Evolutionary conservation across 768 basidiomycete genomes (phyloP).

Genomic region (Phaeotremella skinneri): DNA sequence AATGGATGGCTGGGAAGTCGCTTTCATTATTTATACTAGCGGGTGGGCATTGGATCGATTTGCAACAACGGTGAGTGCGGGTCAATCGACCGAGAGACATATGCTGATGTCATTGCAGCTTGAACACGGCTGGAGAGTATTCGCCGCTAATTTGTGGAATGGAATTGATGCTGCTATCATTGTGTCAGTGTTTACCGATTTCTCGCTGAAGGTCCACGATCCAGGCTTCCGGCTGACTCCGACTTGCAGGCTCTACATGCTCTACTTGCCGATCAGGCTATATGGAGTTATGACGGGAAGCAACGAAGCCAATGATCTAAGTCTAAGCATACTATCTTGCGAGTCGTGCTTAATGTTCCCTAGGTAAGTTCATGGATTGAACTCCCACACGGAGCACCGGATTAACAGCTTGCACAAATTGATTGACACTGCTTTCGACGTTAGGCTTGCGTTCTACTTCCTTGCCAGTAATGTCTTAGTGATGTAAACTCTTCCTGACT

Average conservation of each 20-base stretch:
- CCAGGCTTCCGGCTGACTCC: background rate
- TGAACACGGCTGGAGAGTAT: slow-evolving; percentile 31
- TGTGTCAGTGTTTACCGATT: slow-evolving; percentile 3
- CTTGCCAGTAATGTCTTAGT: slow-evolving; percentile 19
- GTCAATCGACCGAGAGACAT: slow-evolving; percentile 8
- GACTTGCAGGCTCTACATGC: slow-evolving; percentile 6
- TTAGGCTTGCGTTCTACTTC: slow-evolving; percentile 20
- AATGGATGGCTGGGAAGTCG: slow-evolving; percentile 28
- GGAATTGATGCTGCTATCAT: slow-evolving; percentile 26
- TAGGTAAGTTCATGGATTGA: background rate
- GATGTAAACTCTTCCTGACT: slow-evolving; percentile 11
- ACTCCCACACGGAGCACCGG: background rate
- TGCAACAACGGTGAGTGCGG: slow-evolving; percentile 14
- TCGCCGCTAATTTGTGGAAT: slow-evolving; percentile 38
- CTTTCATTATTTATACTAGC: slow-evolving; percentile 31
- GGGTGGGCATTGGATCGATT: slow-evolving; percentile 23
- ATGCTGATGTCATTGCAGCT: slow-evolving; percentile 21
- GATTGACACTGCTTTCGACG: too few relatives aligned
- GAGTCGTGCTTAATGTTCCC: slow-evolving; percentile 21
- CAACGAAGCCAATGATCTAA: slow-evolving; percentile 12
- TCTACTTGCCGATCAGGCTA: slow-evolving; percentile 13
- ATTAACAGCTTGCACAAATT: background rate
- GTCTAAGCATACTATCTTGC: slow-evolving; percentile 17
- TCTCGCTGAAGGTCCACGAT: background rate
- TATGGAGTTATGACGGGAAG: slow-evolving; percentile 9